Evolutionary conservation across 768 basidiomycete species (phyloP), one percentile per base, ranked within the genome.

Genomic region (Lentinula boryana): DNA sequence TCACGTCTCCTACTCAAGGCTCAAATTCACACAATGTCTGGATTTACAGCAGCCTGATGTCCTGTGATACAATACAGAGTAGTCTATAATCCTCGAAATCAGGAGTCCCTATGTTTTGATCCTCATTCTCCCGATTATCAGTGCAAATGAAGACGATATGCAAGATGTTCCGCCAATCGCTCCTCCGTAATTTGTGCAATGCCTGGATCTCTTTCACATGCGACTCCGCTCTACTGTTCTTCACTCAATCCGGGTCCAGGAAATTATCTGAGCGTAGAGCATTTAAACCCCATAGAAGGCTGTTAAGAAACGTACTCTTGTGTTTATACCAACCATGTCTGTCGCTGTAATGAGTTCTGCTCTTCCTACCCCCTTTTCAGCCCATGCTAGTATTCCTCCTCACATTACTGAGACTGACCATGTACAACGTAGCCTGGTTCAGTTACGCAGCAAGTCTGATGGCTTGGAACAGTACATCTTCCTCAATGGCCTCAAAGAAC

Each of bases 381-480:
- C 3, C 33, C 33, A 54, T 36, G 23, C 56, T 36, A 68, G 73
- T 16, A 70, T 79, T 33, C 84, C 85, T 31, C 83, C 84, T 15
- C 76, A 78, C 63, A 73, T 86, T 60, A 67, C 72, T 54, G 69
- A 69, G 56, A 80, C 80, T 35, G 78, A 83, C 69, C 85, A 86
- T 64, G 76, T 75, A 36, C 78, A 80, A 60, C 77, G 85, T 63
- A 83, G 82, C 68, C 78, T 87, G 2, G 71, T 68, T 3, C 85
- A 86, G 68, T 73, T 87, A 18, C 81, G 84, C 60, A 80, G 82
- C 66, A 87, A 87, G 71, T 60, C 72, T 1, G 72, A 74, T 58
- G 73, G 78, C 23, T 77, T 90, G 54, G 85, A 89, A 61, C 84
- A 88, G 69, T 87, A 91, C 72, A 85, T 88, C 63, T 89, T 84